phyloP scores from a whole-genome alignment of 1,284 basidiomycete genomes.

The Pholiota adiposa region DNA sequence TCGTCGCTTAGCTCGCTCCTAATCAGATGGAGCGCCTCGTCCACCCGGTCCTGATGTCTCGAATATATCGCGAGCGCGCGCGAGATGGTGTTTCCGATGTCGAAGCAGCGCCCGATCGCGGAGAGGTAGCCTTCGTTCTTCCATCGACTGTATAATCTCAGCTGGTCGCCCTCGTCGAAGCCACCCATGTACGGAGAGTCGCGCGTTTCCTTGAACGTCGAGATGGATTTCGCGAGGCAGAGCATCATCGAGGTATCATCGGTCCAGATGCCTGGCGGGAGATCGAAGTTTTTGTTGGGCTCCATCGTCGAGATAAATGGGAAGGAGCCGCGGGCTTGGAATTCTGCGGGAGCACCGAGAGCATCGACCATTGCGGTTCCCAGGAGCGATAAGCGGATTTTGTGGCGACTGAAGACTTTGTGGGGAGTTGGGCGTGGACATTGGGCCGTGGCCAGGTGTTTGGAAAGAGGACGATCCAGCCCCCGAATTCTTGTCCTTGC shows the following conservation, averaged over 20 bases:
- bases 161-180: constrained; percentile 42
- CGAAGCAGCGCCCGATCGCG: constrained; percentile 43
- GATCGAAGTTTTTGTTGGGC: constrained; percentile 39
- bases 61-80: constrained; percentile 37
- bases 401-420: constrained; percentile 33
- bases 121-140: constrained; percentile 37
- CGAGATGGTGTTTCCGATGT: constrained; percentile 40
- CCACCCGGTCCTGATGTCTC: constrained; percentile 16
- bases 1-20: constrained; percentile 27
- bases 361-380: constrained; percentile 46
- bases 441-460: background rate
- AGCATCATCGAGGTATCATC: constrained; percentile 50
- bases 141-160: constrained; percentile 41
- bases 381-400: constrained; percentile 42
- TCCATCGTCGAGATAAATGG: constrained; percentile 38
- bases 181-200: constrained; percentile 25
- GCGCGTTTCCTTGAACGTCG: constrained; percentile 19
- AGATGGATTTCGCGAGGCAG: constrained; percentile 42
- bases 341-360: constrained; percentile 45
- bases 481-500: background rate
- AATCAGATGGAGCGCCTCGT: constrained; percentile 32
- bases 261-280: constrained; percentile 46
- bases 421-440: constrained; percentile 30
- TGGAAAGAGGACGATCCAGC: background rate
- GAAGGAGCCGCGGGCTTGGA: constrained; percentile 39